Conservation (phyloP, 1,139 yeast species). For the Protomyces pachydermus region DNA sequence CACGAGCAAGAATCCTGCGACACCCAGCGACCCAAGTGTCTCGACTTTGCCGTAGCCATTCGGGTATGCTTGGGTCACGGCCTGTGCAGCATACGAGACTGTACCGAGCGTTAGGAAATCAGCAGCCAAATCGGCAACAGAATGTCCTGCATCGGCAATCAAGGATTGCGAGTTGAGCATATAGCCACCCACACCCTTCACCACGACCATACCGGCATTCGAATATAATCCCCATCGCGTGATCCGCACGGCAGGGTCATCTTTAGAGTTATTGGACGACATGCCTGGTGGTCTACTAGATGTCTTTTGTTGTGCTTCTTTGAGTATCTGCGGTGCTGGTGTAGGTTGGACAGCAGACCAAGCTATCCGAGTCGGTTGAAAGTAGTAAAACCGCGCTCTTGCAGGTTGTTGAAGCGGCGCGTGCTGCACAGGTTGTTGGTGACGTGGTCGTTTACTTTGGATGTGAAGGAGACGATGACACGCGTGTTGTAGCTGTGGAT, state of each 20-base stretch:
- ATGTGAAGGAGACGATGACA: background rate
- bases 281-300: background rate
- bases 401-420: background rate
- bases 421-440: background rate
- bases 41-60: conserved; percentile 91
- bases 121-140: conserved; percentile 61
- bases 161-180: conserved; percentile 91
- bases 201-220: conserved; percentile 76
- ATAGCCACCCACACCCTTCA: conserved; percentile 84
- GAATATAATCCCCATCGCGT: conserved; percentile 86
- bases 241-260: conserved; percentile 83
- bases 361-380: background rate
- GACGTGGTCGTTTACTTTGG: background rate
- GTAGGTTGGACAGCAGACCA: background rate
- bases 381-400: background rate
- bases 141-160: conserved; percentile 85
- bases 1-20: conserved; percentile 69
- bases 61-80: conserved; percentile 67
- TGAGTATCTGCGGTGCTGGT: background rate
- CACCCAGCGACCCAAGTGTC: conserved; percentile 84
- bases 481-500: background rate
- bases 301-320: background rate
- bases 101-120: conserved; percentile 86
- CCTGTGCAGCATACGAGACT: conserved; percentile 66
- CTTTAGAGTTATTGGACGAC: background rate